Conservation (phyloP, 2,329 filamentous ascomycete species). For the Diplodia sapinea region DNA sequence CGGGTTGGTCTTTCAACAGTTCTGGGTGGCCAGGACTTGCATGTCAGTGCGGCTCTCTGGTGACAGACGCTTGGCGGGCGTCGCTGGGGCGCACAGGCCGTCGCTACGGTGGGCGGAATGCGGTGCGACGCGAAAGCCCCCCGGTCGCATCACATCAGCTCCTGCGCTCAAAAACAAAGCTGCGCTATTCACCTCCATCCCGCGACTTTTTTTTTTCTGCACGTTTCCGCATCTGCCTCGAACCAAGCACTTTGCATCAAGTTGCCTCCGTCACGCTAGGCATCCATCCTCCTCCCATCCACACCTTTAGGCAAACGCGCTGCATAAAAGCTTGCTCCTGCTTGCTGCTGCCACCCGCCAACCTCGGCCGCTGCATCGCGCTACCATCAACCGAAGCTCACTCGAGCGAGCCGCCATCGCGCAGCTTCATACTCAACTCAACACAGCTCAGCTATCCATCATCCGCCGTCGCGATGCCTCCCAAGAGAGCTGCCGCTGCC, state of each 20-base stretch:
- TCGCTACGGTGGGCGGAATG: conserved; percentile 3
- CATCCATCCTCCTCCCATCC: neutral
- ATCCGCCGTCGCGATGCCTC: conserved; percentile 11
- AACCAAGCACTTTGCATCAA: neutral
- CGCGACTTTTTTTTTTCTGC: conserved; percentile 20
- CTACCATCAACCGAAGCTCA: conserved; percentile 25
- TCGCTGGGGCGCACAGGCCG: neutral
- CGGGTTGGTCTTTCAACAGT: neutral
- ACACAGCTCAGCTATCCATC: neutral
- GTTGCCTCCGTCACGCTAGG: neutral
- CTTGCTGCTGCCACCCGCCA: conserved; percentile 23
- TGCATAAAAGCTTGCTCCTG: conserved; percentile 3
- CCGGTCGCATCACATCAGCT: conserved; percentile 30
- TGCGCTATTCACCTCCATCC: conserved; percentile 2
- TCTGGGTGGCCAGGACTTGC: neutral
- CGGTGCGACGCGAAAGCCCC: conserved; percentile 20
- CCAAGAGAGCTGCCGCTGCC: conserved; percentile 27
- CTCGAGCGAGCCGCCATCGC: conserved; percentile 9
- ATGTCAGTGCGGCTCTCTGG: neutral
- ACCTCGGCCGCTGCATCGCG: conserved; percentile 25
- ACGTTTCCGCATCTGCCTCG: neutral
- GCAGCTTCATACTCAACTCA: neutral
- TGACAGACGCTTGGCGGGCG: neutral
- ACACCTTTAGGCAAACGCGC: neutral
- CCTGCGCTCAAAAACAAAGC: conserved; percentile 28